Conservation (phyloP, 768 basidiomycete genomes). For the Termitomyces sp. region DNA sequence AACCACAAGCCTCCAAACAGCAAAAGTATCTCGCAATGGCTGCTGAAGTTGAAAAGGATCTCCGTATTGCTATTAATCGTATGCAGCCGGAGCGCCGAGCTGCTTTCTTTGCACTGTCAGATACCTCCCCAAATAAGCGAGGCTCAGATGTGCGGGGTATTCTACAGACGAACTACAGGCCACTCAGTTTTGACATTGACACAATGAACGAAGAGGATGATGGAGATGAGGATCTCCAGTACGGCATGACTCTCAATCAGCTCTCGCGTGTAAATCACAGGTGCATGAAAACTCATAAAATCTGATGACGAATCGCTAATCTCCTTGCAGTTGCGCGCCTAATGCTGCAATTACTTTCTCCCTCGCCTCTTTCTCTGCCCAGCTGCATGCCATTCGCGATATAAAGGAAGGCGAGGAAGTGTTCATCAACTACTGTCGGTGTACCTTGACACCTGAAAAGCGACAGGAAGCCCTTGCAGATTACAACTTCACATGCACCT, state of each 20-base stretch:
- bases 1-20: background rate
- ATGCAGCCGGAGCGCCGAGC: background rate
- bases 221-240: background rate
- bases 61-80: background rate
- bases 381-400: background rate
- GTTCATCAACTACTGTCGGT: background rate
- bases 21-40: background rate
- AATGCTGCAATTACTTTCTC: constrained; percentile 1
- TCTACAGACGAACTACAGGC: background rate
- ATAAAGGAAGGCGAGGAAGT: background rate
- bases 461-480: background rate
- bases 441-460: background rate
- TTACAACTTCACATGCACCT: background rate
- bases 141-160: background rate
- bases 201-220: background rate
- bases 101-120: background rate
- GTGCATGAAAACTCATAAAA: background rate
- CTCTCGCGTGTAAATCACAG: background rate
- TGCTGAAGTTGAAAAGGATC: background rate
- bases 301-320: background rate
- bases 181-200: background rate
- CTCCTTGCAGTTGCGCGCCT: background rate
- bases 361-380: background rate
- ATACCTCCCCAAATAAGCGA: background rate
- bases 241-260: background rate